phyloP scores from a whole-genome alignment of 306 rosid species.

The Senna tora region DNA sequence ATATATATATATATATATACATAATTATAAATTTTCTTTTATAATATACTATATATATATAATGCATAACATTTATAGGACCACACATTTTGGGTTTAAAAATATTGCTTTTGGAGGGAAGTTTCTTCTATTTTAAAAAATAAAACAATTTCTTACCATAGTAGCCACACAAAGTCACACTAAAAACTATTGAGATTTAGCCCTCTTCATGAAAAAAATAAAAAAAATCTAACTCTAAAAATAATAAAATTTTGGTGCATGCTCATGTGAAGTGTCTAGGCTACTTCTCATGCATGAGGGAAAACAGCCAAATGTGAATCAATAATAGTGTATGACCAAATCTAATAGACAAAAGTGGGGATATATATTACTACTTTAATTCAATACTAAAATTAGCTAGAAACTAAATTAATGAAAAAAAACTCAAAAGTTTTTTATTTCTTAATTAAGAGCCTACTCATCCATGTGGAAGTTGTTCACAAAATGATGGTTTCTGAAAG shows the following conservation, averaged over 20 bases:
- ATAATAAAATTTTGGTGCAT: neutral
- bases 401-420: no score
- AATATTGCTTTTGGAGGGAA: neutral
- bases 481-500: no score
- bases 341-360: neutral
- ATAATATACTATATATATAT: no score
- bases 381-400: no score
- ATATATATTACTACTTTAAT: neutral
- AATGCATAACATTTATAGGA: neutral
- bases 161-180: neutral
- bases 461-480: conserved; percentile 1
- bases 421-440: no score
- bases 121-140: no score
- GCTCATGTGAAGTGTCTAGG: neutral
- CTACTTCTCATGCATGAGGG: neutral
- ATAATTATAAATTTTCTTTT: no score
- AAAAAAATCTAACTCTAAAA: neutral
- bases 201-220: neutral
- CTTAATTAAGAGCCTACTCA: neutral
- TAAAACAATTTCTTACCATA: neutral
- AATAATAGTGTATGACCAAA: neutral
- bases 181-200: neutral
- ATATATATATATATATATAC: no score
- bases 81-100: neutral
- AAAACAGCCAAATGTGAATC: neutral